Evolutionary conservation across 805 yeast species (phyloP), one percentile per base, ranked within the genome.

Genomic region (Tetrapisispora arboricola): DNA sequence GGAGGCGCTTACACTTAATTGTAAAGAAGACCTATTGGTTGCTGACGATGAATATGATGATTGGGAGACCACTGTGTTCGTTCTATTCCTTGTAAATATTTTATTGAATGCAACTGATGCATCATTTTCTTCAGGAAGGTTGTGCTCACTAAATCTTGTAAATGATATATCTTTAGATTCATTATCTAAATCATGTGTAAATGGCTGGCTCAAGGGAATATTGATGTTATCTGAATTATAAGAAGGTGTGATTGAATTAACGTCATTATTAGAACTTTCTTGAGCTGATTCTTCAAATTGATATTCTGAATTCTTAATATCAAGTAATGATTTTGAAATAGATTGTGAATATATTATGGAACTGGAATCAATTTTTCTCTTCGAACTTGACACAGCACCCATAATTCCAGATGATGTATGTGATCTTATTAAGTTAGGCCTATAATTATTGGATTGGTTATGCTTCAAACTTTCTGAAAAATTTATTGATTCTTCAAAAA

Each of bases 101-200:
- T 58, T 60, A 39, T 57, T 57, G 34, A 60, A 60, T 41, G 63
- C 65, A 22, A 59, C 49, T 7, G 64, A 56, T 4, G 65, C 65
- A 46, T 60, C 65, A 44, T 60, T 60, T 33, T 59, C 64, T 40
- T 58, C 62, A 15, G 41, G 32, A 10, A 26, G 32, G 18, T 26
- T 38, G 9, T 31, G 13, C 17, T 17, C 24, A 4, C n/a, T n/a
- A 17, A 12, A 6, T 12, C 16, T 10, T 17, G 26, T 13, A 16
- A 25, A 16, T 6, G 24, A 8, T 5, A 7, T 11, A 18, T 35
- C 31, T 5, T 26, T 27, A 18, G 6, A 6, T 7, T 36, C 26
- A 15, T 26, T 18, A 9, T 27, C 25, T 10, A 26, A 19, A 7
- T 27, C 19, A 19, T 36, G 25, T 9, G 27, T 4, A 20, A 27